phyloP scores from a whole-genome alignment of 228 moss, liverwort and hornwort genomes.

The Sphagnum fallax region DNA sequence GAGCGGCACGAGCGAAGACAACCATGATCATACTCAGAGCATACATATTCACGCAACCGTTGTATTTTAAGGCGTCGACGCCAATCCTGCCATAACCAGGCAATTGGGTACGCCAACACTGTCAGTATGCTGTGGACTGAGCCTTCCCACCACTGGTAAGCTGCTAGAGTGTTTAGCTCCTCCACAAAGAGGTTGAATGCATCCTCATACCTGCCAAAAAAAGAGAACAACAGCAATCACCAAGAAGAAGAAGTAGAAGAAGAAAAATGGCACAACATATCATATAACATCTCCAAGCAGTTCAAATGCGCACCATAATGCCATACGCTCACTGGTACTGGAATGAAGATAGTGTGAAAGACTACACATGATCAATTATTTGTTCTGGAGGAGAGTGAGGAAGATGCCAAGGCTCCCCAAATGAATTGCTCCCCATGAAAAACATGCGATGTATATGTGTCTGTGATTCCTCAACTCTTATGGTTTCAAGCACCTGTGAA shows the following conservation, averaged over 20 bases:
- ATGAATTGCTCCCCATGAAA: conserved; percentile 92
- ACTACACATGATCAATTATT: conserved; percentile 90
- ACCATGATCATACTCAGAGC: conserved; percentile 97
- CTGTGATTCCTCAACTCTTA: conserved; percentile 91
- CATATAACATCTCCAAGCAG: no score
- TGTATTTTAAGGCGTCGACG: conserved; percentile 87
- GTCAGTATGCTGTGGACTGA: conserved; percentile 94
- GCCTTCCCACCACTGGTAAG: conserved; percentile 99
- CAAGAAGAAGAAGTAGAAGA: no score
- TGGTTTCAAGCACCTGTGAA: conserved; percentile 83
- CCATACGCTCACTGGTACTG: no score
- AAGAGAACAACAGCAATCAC: no score
- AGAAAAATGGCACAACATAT: no score
- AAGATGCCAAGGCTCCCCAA: conserved; percentile 98
- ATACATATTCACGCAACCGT: conserved; percentile 84
- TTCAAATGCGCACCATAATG: no score
- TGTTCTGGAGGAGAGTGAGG: conserved; percentile 97
- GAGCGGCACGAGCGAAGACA: conserved; percentile 97
- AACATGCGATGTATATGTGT: conserved; percentile 95
- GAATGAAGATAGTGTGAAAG: background rate
- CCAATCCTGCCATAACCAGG: conserved; percentile 99
- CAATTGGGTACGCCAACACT: conserved; percentile 81
- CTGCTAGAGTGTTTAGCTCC: conserved; percentile 83
- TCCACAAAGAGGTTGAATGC: conserved; percentile 94
- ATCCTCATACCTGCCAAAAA: conserved; percentile 76